Evolutionary conservation across 179 eudicot genomes (phyloP).

Genomic region (Gypsophila paniculata): DNA sequence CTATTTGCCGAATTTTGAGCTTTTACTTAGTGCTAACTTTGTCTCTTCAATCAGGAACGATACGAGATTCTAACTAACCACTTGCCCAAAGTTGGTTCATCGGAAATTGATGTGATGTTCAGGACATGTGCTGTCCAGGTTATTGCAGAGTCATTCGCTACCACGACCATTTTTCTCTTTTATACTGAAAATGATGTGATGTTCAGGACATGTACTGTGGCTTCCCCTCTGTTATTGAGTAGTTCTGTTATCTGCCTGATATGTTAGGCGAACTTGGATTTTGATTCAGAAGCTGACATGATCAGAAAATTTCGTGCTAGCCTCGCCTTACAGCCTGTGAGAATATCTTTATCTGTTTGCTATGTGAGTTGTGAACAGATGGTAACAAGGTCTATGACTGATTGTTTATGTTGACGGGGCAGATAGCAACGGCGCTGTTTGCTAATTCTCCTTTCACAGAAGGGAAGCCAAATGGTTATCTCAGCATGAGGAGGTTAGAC

Average conservation of each 20-base stretch:
- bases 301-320: slow-evolving; percentile 91
- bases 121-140: slow-evolving; percentile 99
- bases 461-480: slow-evolving; percentile 94
- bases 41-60: slow-evolving; percentile 64
- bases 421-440: slow-evolving; percentile 95
- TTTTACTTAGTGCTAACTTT: slow-evolving; percentile 14
- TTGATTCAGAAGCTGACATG: slow-evolving; percentile 93
- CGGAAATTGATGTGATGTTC: slow-evolving; percentile 98
- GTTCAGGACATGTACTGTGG: too few species aligned
- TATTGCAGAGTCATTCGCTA: slow-evolving; percentile 18
- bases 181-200: slow-evolving; percentile 2
- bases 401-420: slow-evolving; percentile 34
- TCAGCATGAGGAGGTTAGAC: slow-evolving; percentile 86
- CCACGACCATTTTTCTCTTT: slow-evolving; percentile 11
- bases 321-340: slow-evolving; percentile 96
- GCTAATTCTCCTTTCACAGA: slow-evolving; percentile 98
- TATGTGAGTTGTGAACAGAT: slow-evolving; percentile 1
- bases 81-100: slow-evolving; percentile 97
- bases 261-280: slow-evolving; percentile 86
- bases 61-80: slow-evolving; percentile 90
- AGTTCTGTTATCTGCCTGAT: slow-evolving; percentile 7
- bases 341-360: slow-evolving; percentile 25
- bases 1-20: neutral
- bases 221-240: neutral
- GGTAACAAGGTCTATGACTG: slow-evolving; percentile 19